Conservation (phyloP, 371 early-diverging fungal genomes). For the Choanephora cucurbitarum region DNA sequence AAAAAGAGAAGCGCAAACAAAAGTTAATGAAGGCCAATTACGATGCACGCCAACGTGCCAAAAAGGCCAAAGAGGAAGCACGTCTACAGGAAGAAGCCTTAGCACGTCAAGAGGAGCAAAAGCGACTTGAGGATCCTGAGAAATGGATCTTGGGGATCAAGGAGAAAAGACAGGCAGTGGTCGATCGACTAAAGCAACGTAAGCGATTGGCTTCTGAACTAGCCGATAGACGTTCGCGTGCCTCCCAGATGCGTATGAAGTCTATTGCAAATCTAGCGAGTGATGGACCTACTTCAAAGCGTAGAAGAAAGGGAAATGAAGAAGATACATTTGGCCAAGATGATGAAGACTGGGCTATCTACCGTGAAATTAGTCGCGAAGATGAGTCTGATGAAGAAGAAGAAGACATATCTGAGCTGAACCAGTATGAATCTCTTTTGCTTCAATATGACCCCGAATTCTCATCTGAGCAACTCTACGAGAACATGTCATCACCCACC, state of each 20-base stretch:
- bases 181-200: constrained; percentile 66
- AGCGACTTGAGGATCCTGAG: constrained; percentile 64
- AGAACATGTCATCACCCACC: constrained; percentile 48
- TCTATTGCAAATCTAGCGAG: constrained; percentile 83
- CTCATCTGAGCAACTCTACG: constrained; percentile 54
- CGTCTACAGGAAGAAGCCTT: constrained; percentile 62
- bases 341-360: constrained; percentile 92
- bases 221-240: constrained; percentile 82
- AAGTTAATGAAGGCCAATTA: constrained; percentile 77
- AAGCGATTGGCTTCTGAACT: constrained; percentile 74
- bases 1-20: constrained; percentile 86
- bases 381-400: constrained; percentile 88
- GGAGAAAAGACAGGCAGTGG: constrained; percentile 58
- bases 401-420: constrained; percentile 65
- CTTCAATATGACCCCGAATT: constrained; percentile 76
- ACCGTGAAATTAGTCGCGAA: constrained; percentile 85
- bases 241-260: constrained; percentile 83
- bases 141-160: constrained; percentile 76
- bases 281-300: constrained; percentile 54
- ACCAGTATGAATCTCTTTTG: constrained; percentile 71
- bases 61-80: constrained; percentile 80
- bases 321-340: constrained; percentile 94
- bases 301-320: constrained; percentile 61
- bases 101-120: constrained; percentile 72
- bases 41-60: constrained; percentile 80